phyloP scores from a whole-genome alignment of 2,329 filamentous ascomycete genomes.

The Metarhizium robertsii region DNA sequence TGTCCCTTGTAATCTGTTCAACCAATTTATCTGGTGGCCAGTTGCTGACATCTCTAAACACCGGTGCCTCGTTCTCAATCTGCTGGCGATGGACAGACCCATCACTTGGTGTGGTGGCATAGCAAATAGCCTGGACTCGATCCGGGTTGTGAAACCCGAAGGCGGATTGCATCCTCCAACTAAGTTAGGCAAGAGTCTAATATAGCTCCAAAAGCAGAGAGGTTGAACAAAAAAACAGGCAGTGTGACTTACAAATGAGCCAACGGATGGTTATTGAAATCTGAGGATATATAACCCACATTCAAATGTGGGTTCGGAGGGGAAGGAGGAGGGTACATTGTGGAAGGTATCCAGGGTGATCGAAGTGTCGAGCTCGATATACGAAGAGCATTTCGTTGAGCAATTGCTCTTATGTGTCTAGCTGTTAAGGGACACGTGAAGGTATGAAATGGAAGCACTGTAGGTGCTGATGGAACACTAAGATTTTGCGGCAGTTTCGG shows the following conservation, averaged over 20 bases:
- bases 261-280: conserved; percentile 97
- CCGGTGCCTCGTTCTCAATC: conserved; percentile 85
- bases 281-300: conserved; percentile 92
- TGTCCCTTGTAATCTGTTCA: conserved; percentile 75
- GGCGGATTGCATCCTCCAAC: conserved; percentile 77
- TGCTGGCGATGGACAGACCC: conserved; percentile 81
- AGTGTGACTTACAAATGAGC: conserved; percentile 62
- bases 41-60: conserved; percentile 78
- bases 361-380: conserved; percentile 87
- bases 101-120: conserved; percentile 89
- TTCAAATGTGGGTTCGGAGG: conserved; percentile 79
- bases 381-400: conserved; percentile 84
- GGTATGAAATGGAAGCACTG: conserved; percentile 92
- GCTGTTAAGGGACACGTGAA: conserved; percentile 92
- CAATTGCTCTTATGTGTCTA: conserved; percentile 86
- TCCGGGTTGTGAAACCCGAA: conserved; percentile 77
- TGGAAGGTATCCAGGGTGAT: conserved; percentile 73
- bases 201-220: not conserved
- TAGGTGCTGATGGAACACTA: conserved; percentile 78
- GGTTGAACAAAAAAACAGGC: not conserved
- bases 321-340: conserved; percentile 74
- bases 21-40: conserved; percentile 83
- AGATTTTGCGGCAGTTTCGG: conserved; percentile 65
- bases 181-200: not conserved
- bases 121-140: conserved; percentile 80